Conservation (phyloP, 345 rosid species). For the Eucalyptus tenuipes region DNA sequence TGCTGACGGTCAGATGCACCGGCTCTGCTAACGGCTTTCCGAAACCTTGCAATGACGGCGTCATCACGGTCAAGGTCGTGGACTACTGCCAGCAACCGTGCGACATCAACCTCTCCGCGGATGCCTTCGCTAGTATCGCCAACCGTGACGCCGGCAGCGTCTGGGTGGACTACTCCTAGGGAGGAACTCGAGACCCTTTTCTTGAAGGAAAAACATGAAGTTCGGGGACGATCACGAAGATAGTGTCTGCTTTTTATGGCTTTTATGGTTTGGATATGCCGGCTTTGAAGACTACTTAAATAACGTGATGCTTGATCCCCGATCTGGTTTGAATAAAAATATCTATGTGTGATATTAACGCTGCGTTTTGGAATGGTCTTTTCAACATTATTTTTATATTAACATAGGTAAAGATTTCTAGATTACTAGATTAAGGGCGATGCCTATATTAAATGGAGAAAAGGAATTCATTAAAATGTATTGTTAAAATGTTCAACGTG, state of each 20-base stretch:
- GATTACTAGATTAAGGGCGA: no score
- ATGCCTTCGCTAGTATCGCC: background rate
- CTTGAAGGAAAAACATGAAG: background rate
- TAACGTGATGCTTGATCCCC: background rate
- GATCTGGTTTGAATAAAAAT: background rate
- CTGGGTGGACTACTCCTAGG: background rate
- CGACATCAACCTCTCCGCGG: background rate
- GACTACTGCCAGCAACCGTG: background rate
- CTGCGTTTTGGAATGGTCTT: background rate
- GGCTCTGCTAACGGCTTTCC: background rate
- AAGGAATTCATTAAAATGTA: no score
- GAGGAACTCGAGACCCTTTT: background rate
- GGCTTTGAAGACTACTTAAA: background rate
- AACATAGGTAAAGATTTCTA: no score
- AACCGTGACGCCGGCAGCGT: background rate
- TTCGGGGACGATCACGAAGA: background rate
- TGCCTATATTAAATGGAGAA: no score
- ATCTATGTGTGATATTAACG: background rate
- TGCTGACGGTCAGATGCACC: background rate
- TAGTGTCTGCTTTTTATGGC: background rate
- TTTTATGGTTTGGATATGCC: background rate
- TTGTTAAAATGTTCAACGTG: no score
- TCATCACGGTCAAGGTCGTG: background rate
- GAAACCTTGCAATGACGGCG: background rate
- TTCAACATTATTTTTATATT: no score